A percentile compares a stretch with the other conserved stretches of the same genome.
phyloP scores from a whole-genome alignment of 2,329 filamentous ascomycete species.

The Fusarium sp. region DNA sequence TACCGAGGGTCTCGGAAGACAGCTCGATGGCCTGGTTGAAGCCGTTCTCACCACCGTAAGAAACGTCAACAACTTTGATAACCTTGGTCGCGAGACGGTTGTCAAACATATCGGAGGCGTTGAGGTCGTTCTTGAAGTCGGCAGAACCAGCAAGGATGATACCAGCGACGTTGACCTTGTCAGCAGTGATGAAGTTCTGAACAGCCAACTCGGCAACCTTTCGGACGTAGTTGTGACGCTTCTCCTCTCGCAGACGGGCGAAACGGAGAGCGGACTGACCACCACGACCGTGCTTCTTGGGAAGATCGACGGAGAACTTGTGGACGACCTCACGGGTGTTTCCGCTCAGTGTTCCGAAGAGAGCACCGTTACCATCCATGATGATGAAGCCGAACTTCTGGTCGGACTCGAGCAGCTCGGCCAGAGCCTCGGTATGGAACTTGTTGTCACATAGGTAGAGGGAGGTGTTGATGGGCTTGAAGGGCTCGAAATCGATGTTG shows the following conservation, averaged over 20 bases:
- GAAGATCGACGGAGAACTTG: slow-evolving; percentile 98
- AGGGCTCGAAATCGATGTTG: slow-evolving; percentile 99
- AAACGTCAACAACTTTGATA: slow-evolving; percentile 99
- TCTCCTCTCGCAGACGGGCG: slow-evolving; percentile 98
- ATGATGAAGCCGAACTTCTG: slow-evolving; percentile 99
- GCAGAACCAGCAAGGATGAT: slow-evolving; percentile 96
- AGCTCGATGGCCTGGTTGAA: slow-evolving; percentile 99
- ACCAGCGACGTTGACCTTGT: slow-evolving; percentile 98
- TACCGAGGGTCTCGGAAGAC: slow-evolving; percentile 93
- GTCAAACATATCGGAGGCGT: slow-evolving; percentile 98
- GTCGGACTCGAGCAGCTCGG: slow-evolving; percentile 96
- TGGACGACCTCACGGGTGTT: slow-evolving; percentile 97
- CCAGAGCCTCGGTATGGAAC: slow-evolving; percentile 97
- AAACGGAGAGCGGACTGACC: slow-evolving; percentile 99
- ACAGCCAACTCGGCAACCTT: slow-evolving; percentile 98
- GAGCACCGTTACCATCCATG: slow-evolving; percentile 98
- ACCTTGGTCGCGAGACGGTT: slow-evolving; percentile 91
- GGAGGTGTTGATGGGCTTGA: slow-evolving; percentile 99
- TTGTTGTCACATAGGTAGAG: slow-evolving; percentile 99
- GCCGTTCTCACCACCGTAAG: slow-evolving; percentile 98
- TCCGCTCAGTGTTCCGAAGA: slow-evolving; percentile 96
- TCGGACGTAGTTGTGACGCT: slow-evolving; percentile 99
- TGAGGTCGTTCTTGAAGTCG: slow-evolving; percentile 99
- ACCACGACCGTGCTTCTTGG: slow-evolving; percentile 99
- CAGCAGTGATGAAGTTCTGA: slow-evolving; percentile 98